Conservation (phyloP, 2,329 filamentous ascomycete genomes). For the Epichloe amarillans region DNA sequence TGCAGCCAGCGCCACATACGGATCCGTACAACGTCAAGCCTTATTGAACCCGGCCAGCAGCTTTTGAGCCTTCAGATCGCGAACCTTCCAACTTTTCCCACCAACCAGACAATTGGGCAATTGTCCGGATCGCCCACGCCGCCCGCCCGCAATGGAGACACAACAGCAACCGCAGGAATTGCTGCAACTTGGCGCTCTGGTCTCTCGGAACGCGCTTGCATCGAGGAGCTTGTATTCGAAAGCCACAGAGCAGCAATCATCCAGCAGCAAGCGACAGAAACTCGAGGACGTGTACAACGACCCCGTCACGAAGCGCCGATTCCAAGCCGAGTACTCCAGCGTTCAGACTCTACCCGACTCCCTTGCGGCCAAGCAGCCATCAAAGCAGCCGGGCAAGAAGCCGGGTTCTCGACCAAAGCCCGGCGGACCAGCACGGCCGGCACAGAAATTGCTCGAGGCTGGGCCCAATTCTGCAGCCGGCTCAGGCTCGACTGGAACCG, state of each 20-base stretch:
- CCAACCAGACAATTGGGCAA: background rate
- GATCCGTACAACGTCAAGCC: too few relatives aligned
- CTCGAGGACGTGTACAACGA: conserved; percentile 22
- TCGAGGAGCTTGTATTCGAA: conserved; percentile 21
- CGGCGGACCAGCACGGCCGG: conserved; percentile 35
- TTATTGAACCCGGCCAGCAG: too few relatives aligned
- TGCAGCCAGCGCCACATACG: conserved; percentile 16
- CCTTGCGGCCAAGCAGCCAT: conserved; percentile 67
- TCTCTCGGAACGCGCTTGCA: conserved; percentile 20
- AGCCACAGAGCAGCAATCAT: conserved; percentile 10
- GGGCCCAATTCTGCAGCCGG: background rate
- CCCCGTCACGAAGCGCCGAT: conserved; percentile 30
- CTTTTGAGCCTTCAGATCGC: background rate
- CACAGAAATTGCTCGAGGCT: conserved; percentile 28
- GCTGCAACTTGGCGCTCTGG: conserved; percentile 21
- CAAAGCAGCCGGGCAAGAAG: conserved; percentile 17
- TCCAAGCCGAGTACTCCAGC: conserved; percentile 62
- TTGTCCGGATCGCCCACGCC: background rate
- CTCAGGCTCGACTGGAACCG: background rate
- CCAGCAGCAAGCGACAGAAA: conserved; percentile 25
- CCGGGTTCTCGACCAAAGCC: conserved; percentile 10
- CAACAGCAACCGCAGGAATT: conserved; percentile 19
- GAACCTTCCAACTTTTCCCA: conserved; percentile 7
- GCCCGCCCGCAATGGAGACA: conserved; percentile 19
- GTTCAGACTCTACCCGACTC: conserved; percentile 65